Evolutionary conservation across 352 stramenopile genomes (phyloP).

Genomic region (Globisporangium camurandrum): DNA sequence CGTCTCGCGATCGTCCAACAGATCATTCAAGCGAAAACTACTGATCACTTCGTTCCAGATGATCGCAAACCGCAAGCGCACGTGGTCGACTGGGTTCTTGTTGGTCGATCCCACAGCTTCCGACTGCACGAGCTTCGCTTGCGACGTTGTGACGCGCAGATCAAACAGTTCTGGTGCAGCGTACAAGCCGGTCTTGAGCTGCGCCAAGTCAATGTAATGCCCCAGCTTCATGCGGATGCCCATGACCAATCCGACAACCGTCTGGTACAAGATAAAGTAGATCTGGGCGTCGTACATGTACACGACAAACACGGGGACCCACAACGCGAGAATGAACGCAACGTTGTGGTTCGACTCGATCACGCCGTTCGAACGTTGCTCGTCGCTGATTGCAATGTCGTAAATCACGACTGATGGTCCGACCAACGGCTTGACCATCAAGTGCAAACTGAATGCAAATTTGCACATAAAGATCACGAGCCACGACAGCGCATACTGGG

Average conservation of each 20-base stretch:
- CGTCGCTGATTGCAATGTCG: conserved; percentile 31
- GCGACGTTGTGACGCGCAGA: conserved; percentile 47
- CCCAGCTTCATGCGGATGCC: conserved; percentile 71
- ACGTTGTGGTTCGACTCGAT: conserved; percentile 75
- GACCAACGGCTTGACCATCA: conserved; percentile 81
- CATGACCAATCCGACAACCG: conserved; percentile 66
- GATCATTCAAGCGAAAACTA: conserved; percentile 78
- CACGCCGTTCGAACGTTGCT: conserved; percentile 25
- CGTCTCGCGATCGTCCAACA: conserved; percentile 78
- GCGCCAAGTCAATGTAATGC: conserved; percentile 53
- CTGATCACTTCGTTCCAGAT: conserved; percentile 86
- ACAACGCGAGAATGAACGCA: conserved; percentile 68
- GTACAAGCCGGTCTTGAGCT: conserved; percentile 62
- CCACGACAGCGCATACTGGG: conserved; percentile 63
- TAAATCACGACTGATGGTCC: conserved; percentile 72
- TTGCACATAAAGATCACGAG: conserved; percentile 67
- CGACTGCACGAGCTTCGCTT: conserved; percentile 28
- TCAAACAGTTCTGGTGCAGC: conserved; percentile 60
- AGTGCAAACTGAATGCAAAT: conserved; percentile 70
- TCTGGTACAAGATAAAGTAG: conserved; percentile 81
- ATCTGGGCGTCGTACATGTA: conserved; percentile 87
- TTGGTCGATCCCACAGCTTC: neutral
- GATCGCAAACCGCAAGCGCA: conserved; percentile 72
- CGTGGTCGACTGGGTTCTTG: conserved; percentile 23
- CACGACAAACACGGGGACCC: conserved; percentile 71